A percentile compares a stretch with the other conserved stretches of the same genome.
phyloP scores from a whole-genome alignment of 345 rosid species.

The Psidium guajava region DNA sequence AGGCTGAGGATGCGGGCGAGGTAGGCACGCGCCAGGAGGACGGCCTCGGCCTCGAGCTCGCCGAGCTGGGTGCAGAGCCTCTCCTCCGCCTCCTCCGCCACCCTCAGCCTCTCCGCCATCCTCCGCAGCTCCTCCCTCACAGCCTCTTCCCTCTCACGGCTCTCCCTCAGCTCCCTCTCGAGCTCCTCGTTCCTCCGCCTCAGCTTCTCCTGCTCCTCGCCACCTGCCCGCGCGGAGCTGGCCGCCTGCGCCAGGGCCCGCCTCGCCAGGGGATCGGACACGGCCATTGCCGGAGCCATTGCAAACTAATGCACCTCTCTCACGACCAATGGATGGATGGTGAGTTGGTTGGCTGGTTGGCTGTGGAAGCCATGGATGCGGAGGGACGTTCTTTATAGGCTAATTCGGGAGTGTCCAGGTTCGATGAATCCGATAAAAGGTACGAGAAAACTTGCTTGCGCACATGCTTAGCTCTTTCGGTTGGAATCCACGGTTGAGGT shows the following conservation, averaged over 20 bases:
- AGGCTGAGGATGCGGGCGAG: slow-evolving; percentile 53
- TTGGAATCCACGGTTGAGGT: not conserved
- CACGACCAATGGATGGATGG: not conserved
- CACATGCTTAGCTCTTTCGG: not conserved
- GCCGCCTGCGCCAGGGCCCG: not conserved
- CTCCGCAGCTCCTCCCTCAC: slow-evolving; percentile 43
- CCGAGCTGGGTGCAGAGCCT: slow-evolving; percentile 76
- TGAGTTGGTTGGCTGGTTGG: not conserved
- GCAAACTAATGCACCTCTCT: not conserved
- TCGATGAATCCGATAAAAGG: slow-evolving; percentile 34
- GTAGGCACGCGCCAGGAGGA: slow-evolving; percentile 55
- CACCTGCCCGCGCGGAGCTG: not conserved
- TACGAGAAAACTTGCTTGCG: not conserved
- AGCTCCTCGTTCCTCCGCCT: slow-evolving; percentile 50
- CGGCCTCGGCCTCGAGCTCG: slow-evolving; percentile 78
- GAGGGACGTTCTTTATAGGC: not conserved
- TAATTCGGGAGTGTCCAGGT: slow-evolving; percentile 36
- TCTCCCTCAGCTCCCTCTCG: slow-evolving; percentile 34
- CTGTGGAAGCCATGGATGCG: not conserved
- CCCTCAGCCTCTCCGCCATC: slow-evolving; percentile 38
- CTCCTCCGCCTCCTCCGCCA: slow-evolving; percentile 85
- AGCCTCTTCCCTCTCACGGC: slow-evolving; percentile 38
- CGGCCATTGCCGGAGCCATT: slow-evolving; percentile 6
- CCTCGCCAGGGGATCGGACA: not conserved
- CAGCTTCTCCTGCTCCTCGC: slow-evolving; percentile 10